A percentile compares a stretch with the other conserved stretches of the same genome.
These are phyloP conservation scores for Gaeumannomyces sp. DNA, from an alignment of 2,329 filamentous ascomycete species.

Conservation along the genomic window DNA sequence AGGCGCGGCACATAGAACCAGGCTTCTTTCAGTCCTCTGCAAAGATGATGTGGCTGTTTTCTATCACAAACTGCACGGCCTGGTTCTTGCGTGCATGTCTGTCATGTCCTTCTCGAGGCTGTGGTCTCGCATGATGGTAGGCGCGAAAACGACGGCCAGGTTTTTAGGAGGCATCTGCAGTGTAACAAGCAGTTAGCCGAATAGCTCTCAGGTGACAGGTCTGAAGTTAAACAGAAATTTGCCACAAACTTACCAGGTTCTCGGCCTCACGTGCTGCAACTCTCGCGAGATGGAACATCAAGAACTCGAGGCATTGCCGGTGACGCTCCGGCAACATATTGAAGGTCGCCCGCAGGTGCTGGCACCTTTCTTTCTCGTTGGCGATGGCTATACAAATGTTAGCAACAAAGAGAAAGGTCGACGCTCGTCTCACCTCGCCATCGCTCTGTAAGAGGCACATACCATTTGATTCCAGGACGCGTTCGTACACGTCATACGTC, in stretches of 20 bases:
- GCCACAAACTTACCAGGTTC: constrained; percentile 61
- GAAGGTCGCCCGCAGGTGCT: constrained; percentile 67
- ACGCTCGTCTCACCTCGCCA: neutral
- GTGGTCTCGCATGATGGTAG: constrained; percentile 90
- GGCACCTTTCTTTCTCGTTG: constrained; percentile 60
- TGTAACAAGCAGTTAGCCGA: constrained; percentile 16
- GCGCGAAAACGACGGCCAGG: constrained; percentile 92
- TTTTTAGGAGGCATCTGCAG: constrained; percentile 89
- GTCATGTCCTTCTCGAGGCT: constrained; percentile 92
- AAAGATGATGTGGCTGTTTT: constrained; percentile 82
- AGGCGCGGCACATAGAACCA: neutral
- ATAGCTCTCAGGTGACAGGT: neutral
- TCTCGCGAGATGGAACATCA: constrained; percentile 86
- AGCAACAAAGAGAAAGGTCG: constrained; percentile 8
- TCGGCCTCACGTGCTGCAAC: constrained; percentile 78
- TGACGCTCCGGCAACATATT: constrained; percentile 76
- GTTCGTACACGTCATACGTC: constrained; percentile 88
- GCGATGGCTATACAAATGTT: constrained; percentile 47
- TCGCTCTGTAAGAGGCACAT: constrained; percentile 28
- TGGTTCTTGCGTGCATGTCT: constrained; percentile 88
- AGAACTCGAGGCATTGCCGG: constrained; percentile 82
- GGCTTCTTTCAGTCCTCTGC: constrained; percentile 30
- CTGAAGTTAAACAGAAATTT: neutral
- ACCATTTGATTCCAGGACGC: constrained; percentile 75
- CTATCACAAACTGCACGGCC: constrained; percentile 87